Base-by-base conservation (phyloP, 1,284 basidiomycete species). In the Rhodotorula sp. region DNA sequence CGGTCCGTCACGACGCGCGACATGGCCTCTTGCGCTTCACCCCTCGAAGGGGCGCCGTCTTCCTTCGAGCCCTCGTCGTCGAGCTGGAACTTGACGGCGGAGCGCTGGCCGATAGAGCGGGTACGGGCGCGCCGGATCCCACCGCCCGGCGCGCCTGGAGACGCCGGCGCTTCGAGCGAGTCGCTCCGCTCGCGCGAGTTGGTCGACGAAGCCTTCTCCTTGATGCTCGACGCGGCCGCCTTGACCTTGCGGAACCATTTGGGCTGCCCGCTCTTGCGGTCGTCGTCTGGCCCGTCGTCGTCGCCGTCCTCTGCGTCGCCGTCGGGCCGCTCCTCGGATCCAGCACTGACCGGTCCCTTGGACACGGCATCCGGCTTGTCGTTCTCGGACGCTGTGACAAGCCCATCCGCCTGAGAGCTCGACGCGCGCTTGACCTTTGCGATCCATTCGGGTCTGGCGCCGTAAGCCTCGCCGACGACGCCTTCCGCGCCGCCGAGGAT, bases 371-470 rank as follows among this genome's bases (percentile, higher is more conserved):
- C 34, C 34, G 34, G 34, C 34, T 34, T 34, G 34, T 34, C 34
- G 34, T 34, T 34, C 34, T 34, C 34, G 34, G 34, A 34, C 34
- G 34, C 34, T 34, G 34, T 34, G 34, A 34, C 34, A 5, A 34
- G 34, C 34, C 34, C 34, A 34, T 34, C 34, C 4, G n/a, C 54
- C n/a, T 25, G 17, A 25, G n/a, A 12, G 25, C 16, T 25, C 54
- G 23, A 1, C 27, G 27, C 46, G 34, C 21, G 34, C 66, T 44
- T 58, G 23, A 67, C 61, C 9, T 42, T 62, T 12, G 68, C 72
- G 56, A 74, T 60, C 55, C 64, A 70, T 48, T 74, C 72, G 16
- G 72, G 72, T 16, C 58, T 53, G n/a, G 34, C 46, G 1, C 72
- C 72, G 14, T 56, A n/a, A 12, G 68, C 68, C 2, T 64, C 63